Evolutionary conservation across 225 moss, liverwort and hornwort genomes (phyloP).

Genomic region (Climacium dendroides): DNA sequence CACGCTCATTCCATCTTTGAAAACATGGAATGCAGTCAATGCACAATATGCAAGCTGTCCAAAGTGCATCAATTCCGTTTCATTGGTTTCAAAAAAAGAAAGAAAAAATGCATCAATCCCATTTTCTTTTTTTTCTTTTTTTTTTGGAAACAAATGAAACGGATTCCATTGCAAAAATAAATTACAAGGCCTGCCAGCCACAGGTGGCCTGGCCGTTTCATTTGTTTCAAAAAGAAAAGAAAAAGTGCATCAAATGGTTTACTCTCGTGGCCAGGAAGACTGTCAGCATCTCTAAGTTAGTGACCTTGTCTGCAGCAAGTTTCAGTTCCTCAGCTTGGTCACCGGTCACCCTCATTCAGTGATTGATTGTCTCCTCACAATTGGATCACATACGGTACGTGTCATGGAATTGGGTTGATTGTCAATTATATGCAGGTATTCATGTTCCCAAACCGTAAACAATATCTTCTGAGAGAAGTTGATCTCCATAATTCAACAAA

Average conservation of each 20-base stretch:
- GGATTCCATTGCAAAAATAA: too few species aligned
- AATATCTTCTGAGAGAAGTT: not conserved
- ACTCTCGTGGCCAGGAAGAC: not conserved
- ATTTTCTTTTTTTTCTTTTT: too few species aligned
- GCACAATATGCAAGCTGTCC: not conserved
- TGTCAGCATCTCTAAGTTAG: too few species aligned
- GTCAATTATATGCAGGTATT: too few species aligned
- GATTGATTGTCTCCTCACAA: not conserved
- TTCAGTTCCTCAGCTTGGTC: not conserved
- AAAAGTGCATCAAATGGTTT: not conserved
- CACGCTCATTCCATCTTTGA: not conserved
- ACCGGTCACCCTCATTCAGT: too few species aligned
- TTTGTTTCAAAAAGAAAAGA: not conserved
- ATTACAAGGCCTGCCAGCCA: too few species aligned
- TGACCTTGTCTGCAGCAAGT: not conserved
- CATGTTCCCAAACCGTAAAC: not conserved
- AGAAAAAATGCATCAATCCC: not conserved
- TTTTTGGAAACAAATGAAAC: too few species aligned
- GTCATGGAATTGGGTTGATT: not conserved
- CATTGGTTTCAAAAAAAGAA: not conserved
- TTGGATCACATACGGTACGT: not conserved
- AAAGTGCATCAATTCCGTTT: not conserved
- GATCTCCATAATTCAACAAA: not conserved
- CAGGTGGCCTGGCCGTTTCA: too few species aligned
- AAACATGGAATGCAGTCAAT: not conserved